phyloP scores from a whole-genome alignment of 257 asterid genomes.

The Salvia rosmarinus region DNA sequence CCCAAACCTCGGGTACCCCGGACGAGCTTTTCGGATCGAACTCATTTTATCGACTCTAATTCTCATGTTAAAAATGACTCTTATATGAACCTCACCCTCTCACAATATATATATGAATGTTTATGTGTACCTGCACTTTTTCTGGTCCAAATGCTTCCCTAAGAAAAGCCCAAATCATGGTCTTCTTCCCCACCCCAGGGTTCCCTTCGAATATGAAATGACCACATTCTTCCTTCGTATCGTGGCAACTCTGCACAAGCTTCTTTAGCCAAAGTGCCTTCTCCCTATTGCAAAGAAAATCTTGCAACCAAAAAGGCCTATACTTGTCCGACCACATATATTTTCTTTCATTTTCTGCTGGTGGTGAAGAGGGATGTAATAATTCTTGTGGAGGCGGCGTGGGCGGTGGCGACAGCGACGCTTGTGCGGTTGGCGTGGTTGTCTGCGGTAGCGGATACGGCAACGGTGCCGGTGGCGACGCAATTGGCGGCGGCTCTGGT shows the following conservation, averaged over 20 bases:
- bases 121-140: constrained; percentile 56
- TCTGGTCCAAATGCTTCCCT: constrained; percentile 61
- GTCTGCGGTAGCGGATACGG: constrained; percentile 40
- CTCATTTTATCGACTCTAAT: too few relatives aligned
- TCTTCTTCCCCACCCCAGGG: constrained; percentile 86
- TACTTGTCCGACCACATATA: constrained; percentile 65
- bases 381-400: constrained; percentile 16
- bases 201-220: constrained; percentile 81
- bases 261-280: constrained; percentile 57
- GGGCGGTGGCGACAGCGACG: constrained; percentile 16
- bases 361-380: constrained; percentile 12
- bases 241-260: constrained; percentile 45
- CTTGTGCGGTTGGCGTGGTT: constrained; percentile 17
- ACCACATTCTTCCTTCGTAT: constrained; percentile 36
- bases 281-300: constrained; percentile 64
- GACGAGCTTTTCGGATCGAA: too few relatives aligned
- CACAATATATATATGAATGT: too few relatives aligned
- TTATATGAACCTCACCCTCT: too few relatives aligned
- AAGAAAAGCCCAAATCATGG: constrained; percentile 81
- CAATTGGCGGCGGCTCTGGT: constrained; percentile 32
- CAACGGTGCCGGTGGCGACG: constrained; percentile 34
- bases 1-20: too few relatives aligned
- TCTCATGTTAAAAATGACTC: too few relatives aligned
- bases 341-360: constrained; percentile 39
- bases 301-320: constrained; percentile 59